A percentile compares a stretch with the other conserved stretches of the same genome.
Conservation (phyloP, 306 rosid genomes). For the Styphnolobium japonicum region DNA sequence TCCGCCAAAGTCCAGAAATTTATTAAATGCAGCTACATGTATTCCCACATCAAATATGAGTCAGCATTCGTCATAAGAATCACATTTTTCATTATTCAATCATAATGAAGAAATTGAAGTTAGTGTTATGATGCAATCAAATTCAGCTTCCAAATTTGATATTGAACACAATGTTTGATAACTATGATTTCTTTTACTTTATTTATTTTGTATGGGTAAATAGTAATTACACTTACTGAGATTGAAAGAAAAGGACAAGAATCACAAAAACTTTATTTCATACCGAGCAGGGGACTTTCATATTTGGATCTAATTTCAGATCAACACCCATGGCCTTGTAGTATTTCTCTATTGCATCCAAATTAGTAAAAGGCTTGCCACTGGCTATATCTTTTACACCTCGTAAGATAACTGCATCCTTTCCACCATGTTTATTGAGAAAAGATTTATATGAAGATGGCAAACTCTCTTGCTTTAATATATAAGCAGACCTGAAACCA, state of each 20-base stretch:
- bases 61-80: not conserved
- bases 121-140: not conserved
- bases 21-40: not conserved
- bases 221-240: not conserved
- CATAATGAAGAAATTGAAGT: not conserved
- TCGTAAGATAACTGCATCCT: constrained; percentile 65
- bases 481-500: constrained; percentile 85
- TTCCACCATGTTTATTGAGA: constrained; percentile 94
- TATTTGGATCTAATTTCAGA: constrained; percentile 65
- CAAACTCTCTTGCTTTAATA: constrained; percentile 93
- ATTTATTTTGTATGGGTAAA: constrained; percentile 6
- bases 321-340: constrained; percentile 54
- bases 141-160: constrained; percentile 17
- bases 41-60: constrained; percentile 16
- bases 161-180: constrained; percentile 12
- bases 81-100: not conserved
- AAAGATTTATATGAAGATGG: constrained; percentile 89
- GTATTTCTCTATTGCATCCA: constrained; percentile 64
- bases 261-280: constrained; percentile 15
- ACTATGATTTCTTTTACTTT: not conserved
- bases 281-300: constrained; percentile 97
- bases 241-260: constrained; percentile 11
- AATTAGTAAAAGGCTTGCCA: constrained; percentile 65
- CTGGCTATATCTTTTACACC: constrained; percentile 76
- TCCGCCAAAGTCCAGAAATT: not conserved